Conservation (phyloP, 192 early-diverging fungal species). For the Backusella westeae region DNA sequence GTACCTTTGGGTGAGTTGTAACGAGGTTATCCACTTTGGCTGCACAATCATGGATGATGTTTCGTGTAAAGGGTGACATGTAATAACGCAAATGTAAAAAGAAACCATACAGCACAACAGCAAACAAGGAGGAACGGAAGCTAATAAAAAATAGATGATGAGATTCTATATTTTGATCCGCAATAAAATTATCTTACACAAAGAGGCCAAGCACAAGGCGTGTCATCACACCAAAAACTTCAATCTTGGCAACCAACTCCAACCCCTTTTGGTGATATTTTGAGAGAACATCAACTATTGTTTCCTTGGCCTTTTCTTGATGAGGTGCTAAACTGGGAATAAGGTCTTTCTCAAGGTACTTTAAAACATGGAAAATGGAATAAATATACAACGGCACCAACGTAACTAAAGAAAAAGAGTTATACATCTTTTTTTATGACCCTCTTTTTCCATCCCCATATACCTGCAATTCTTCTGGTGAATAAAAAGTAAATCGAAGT, state of each 20-base stretch:
- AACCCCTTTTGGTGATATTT: conserved; percentile 63
- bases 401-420: conserved; percentile 6
- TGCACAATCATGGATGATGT: neutral
- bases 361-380: conserved; percentile 26
- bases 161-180: neutral
- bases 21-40: conserved; percentile 7
- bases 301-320: conserved; percentile 38
- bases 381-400: conserved; percentile 28
- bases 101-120: conserved; percentile 58
- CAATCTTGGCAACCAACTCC: conserved; percentile 57
- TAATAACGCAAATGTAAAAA: conserved; percentile 68
- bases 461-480: conserved; percentile 27
- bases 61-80: conserved; percentile 17
- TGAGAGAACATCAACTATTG: conserved; percentile 45
- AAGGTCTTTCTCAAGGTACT: conserved; percentile 13
- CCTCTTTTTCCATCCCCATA: neutral
- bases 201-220: conserved; percentile 52
- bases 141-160: neutral
- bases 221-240: conserved; percentile 70
- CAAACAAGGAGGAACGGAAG: conserved; percentile 25
- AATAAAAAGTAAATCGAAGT: conserved; percentile 31
- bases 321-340: conserved; percentile 25
- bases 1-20: conserved; percentile 22
- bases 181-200: conserved; percentile 37
- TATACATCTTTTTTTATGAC: too few relatives aligned